Conservation (phyloP, 1,284 basidiomycete species). For the Leccinum angustisporum region DNA sequence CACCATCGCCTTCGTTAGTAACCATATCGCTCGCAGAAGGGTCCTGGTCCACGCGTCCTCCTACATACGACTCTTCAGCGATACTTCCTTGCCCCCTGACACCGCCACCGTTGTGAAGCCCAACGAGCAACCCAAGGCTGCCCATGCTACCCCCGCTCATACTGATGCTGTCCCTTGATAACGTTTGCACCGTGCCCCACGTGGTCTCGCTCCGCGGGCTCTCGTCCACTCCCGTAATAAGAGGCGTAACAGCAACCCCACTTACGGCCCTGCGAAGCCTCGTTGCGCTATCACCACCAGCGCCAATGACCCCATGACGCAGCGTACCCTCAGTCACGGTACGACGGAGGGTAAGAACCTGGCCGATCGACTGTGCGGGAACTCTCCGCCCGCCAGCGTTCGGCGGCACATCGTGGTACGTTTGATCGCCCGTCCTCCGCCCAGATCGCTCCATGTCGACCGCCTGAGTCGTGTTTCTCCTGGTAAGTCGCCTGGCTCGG, state of each 20-base stretch:
- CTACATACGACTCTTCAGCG: conserved; percentile 15
- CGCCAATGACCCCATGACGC: conserved; percentile 10
- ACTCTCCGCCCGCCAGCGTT: conserved; percentile 19
- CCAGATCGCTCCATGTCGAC: conserved; percentile 21
- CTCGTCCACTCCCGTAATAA: conserved; percentile 18
- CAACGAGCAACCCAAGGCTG: conserved; percentile 31
- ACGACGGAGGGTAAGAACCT: conserved; percentile 21
- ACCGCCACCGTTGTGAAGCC: conserved; percentile 32
- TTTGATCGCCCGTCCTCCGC: conserved; percentile 16
- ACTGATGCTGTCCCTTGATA: conserved; percentile 19
- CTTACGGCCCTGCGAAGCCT: conserved; percentile 9
- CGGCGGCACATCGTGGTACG: conserved; percentile 11
- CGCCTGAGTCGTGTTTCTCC: conserved; percentile 30
- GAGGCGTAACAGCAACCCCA: conserved; percentile 11
- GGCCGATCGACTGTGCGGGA: conserved; percentile 18
- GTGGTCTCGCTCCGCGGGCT: conserved; percentile 36
- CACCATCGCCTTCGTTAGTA: conserved; percentile 15
- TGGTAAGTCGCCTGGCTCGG: conserved; percentile 20
- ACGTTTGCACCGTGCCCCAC: conserved; percentile 33
- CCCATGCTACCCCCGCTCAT: conserved; percentile 24
- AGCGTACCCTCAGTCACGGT: conserved; percentile 20
- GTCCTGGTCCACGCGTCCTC: conserved; percentile 14
- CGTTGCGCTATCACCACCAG: not conserved
- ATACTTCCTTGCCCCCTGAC: conserved; percentile 25
- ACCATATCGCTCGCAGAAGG: conserved; percentile 6